Evolutionary conservation across 225 moss, liverwort and hornwort genomes (phyloP).

Genomic region (Physcomitrellopsis africana): DNA sequence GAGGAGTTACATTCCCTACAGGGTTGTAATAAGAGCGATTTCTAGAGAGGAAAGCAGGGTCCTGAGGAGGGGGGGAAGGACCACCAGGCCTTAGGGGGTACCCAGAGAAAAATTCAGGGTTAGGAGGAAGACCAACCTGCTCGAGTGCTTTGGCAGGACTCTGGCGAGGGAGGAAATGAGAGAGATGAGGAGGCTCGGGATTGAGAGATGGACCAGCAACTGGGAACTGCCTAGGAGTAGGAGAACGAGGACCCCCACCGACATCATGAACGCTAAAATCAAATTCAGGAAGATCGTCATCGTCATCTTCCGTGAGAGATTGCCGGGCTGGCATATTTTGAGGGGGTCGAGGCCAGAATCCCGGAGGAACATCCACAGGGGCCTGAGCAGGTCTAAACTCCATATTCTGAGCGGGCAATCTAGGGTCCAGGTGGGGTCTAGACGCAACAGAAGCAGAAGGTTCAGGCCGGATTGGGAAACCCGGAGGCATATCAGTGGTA

Average conservation of each 20-base stretch:
- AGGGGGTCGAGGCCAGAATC: constrained; percentile 68
- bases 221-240: constrained; percentile 35
- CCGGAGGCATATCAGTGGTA: constrained; percentile 52
- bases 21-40: constrained; percentile 35
- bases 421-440: constrained; percentile 48
- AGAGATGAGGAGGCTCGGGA: constrained; percentile 28
- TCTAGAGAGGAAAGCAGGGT: constrained; percentile 42
- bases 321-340: constrained; percentile 35
- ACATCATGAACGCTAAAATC: constrained; percentile 69
- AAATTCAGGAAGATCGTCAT: constrained; percentile 96
- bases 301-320: constrained; percentile 51
- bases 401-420: constrained; percentile 25
- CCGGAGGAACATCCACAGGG: constrained; percentile 73
- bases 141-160: constrained; percentile 42
- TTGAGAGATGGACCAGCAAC: constrained; percentile 31
- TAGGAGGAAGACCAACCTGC: constrained; percentile 33
- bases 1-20: constrained; percentile 27
- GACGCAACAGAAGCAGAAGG: constrained; percentile 25
- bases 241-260: constrained; percentile 31
- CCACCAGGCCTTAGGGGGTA: constrained; percentile 43
- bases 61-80: constrained; percentile 49
- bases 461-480: constrained; percentile 41
- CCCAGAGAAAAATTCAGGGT: constrained; percentile 35
- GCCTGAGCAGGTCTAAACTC: constrained; percentile 28
- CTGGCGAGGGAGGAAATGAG: constrained; percentile 38